phyloP scores from a whole-genome alignment of 768 basidiomycete species.

The Leccinum sublutescens region DNA sequence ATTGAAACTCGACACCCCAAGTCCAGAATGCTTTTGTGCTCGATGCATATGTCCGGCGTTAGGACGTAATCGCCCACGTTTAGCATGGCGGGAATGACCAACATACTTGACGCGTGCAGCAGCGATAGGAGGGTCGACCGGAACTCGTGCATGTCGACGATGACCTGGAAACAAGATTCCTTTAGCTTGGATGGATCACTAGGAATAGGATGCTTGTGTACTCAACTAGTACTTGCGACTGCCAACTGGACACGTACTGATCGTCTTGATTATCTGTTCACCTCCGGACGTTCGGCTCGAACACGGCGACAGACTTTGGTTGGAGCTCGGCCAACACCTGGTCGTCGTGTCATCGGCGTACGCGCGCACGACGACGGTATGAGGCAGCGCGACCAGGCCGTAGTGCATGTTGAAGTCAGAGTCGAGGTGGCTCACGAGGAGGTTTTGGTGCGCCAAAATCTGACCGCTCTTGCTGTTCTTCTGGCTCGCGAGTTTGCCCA shows the following conservation, averaged over 20 bases:
- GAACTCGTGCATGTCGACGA: conserved; percentile 97
- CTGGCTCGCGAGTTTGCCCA: conserved; percentile 42
- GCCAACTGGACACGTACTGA: conserved; percentile 84
- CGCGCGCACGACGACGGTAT: conserved; percentile 81
- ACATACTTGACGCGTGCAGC: conserved; percentile 75
- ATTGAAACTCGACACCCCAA: conserved; percentile 86
- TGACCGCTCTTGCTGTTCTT: conserved; percentile 22
- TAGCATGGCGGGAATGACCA: conserved; percentile 87
- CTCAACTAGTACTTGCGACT: conserved; percentile 52
- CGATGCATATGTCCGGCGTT: conserved; percentile 93
- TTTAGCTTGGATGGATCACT: neutral
- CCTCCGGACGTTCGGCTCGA: conserved; percentile 76
- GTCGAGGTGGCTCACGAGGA: conserved; percentile 36
- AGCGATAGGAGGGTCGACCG: conserved; percentile 88
- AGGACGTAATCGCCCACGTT: conserved; percentile 96
- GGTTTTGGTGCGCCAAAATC: neutral
- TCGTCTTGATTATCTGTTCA: conserved; percentile 72
- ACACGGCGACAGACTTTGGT: conserved; percentile 93
- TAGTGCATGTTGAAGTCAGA: conserved; percentile 74
- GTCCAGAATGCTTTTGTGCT: conserved; percentile 93
- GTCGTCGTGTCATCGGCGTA: conserved; percentile 93
- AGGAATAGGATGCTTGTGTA: conserved; percentile 50
- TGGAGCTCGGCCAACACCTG: conserved; percentile 80
- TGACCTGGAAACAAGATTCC: conserved; percentile 54
- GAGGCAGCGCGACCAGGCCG: conserved; percentile 72